A percentile compares a stretch with the other conserved stretches of the same genome.
Conservation (phyloP, 805 yeast genomes). For the Candida boidinii region DNA sequence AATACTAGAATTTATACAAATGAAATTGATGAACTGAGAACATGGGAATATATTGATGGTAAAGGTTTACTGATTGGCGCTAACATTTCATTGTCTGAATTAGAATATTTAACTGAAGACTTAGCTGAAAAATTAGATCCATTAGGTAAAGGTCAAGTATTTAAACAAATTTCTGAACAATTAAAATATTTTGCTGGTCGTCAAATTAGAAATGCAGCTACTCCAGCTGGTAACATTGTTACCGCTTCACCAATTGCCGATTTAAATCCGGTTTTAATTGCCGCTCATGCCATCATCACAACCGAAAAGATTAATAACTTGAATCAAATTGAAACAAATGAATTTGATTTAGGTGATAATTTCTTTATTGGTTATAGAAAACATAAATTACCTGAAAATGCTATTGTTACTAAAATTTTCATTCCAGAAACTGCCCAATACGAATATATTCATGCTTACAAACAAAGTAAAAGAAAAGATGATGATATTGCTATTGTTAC, state of each 20-base stretch:
- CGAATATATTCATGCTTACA: constrained; percentile 31
- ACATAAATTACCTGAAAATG: constrained; percentile 28
- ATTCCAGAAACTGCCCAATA: constrained; percentile 30
- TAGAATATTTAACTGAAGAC: constrained; percentile 28
- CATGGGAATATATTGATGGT: constrained; percentile 27
- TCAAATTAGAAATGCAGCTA: constrained; percentile 40
- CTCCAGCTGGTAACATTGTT: constrained; percentile 40
- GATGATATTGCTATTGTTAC: constrained; percentile 44
- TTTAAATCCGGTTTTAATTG: constrained; percentile 35
- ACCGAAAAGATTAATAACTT: constrained; percentile 22
- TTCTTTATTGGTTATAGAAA: constrained; percentile 36
- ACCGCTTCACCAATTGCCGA: constrained; percentile 44
- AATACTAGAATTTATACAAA: constrained; percentile 31
- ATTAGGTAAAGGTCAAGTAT: constrained; percentile 25
- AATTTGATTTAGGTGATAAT: constrained; percentile 26
- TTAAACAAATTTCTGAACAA: constrained; percentile 28
- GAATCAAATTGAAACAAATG: constrained; percentile 16
- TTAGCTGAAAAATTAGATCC: constrained; percentile 16
- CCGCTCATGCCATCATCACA: constrained; percentile 30
- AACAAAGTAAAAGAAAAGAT: constrained; percentile 40
- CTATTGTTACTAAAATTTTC: constrained; percentile 27
- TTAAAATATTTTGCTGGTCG: constrained; percentile 39
- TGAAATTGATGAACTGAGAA: constrained; percentile 31
- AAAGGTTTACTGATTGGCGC: constrained; percentile 35
- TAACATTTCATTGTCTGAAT: constrained; percentile 29